Conservation (phyloP, 306 rosid species). For the Biancaea sappan region DNA sequence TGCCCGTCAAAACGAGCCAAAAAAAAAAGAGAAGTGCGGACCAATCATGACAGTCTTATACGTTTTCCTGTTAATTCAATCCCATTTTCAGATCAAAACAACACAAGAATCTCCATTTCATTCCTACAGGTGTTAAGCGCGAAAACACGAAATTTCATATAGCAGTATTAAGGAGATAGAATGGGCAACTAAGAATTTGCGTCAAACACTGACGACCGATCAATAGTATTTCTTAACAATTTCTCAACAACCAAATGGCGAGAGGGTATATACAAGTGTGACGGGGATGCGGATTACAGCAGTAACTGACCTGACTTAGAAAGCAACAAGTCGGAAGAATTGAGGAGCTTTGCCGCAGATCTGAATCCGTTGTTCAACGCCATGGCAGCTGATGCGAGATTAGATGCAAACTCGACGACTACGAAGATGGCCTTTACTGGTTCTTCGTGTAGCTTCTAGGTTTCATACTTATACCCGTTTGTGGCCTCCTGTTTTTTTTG, state of each 20-base stretch:
- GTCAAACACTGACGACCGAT: neutral
- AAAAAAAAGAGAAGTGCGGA: neutral
- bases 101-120: neutral
- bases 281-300: neutral
- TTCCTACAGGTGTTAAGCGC: neutral
- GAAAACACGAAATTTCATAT: neutral
- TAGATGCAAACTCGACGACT: neutral
- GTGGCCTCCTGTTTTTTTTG: too few relatives aligned
- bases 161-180: neutral
- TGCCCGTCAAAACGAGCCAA: neutral
- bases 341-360: slow-evolving; percentile 10
- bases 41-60: too few relatives aligned
- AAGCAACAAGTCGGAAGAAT: slow-evolving; percentile 1
- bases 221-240: neutral
- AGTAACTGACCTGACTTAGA: slow-evolving; percentile 20
- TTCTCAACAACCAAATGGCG: neutral
- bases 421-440: neutral
- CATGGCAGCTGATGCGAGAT: neutral
- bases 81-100: neutral
- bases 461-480: neutral
- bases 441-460: neutral
- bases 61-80: neutral
- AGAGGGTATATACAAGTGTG: neutral
- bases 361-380: slow-evolving; percentile 29
- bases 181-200: neutral